Conservation (phyloP, 495 filamentous ascomycete species). For the Neurospora sp. region DNA sequence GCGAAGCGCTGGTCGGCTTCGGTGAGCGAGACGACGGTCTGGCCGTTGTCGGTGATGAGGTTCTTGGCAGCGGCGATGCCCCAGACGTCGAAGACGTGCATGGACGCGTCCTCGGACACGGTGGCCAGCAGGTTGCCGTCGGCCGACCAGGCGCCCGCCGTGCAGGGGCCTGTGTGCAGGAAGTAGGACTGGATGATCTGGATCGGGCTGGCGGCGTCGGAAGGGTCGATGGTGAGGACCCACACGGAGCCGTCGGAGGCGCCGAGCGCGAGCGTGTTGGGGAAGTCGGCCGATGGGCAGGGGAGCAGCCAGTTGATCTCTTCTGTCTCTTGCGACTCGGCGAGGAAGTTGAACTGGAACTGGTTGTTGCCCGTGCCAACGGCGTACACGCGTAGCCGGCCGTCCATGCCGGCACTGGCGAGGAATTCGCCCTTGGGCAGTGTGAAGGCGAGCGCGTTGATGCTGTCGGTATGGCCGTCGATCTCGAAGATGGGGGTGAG, state of each 20-base stretch:
- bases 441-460: conserved; percentile 78
- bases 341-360: conserved; percentile 59
- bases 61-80: conserved; percentile 69
- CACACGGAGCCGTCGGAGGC: conserved; percentile 90
- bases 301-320: conserved; percentile 86
- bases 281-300: conserved; percentile 57
- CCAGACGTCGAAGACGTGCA: conserved; percentile 91
- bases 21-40: conserved; percentile 74
- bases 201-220: conserved; percentile 45
- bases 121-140: conserved; percentile 85
- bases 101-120: conserved; percentile 75
- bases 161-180: conserved; percentile 75
- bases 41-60: conserved; percentile 54
- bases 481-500: conserved; percentile 56
- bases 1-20: conserved; percentile 76
- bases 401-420: conserved; percentile 81
- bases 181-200: conserved; percentile 84
- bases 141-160: conserved; percentile 82
- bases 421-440: conserved; percentile 73
- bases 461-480: conserved; percentile 80
- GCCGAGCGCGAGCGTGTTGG: conserved; percentile 82
- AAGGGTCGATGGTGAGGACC: conserved; percentile 75
- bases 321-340: conserved; percentile 68
- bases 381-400: conserved; percentile 55
- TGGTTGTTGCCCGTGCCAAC: conserved; percentile 61